Base-by-base conservation (phyloP, 2,329 filamentous ascomycete genomes). In the Microcera coccophila region DNA sequence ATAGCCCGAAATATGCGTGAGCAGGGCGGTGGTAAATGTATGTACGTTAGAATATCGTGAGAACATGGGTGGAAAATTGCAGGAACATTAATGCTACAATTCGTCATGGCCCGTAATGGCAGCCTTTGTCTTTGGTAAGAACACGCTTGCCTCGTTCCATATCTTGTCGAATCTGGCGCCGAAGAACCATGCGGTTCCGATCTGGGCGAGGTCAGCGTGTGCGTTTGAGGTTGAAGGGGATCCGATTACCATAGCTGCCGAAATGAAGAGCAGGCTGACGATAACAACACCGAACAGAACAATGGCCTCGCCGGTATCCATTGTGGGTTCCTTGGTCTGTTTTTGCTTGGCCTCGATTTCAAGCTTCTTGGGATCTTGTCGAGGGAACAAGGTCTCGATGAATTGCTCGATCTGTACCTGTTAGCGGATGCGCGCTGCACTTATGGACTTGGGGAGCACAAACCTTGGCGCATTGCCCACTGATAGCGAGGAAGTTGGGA, bases 401-500 rank as follows among this genome's bases (percentile, higher is more conserved):
- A 95, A 95, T 73, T 93, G 87, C 65, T 97, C 90, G 52, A 95
- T 87, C 86, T 93, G 58, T 4, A 24, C 7, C 2, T 19, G 45
- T 53, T 46, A 63, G 58, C 35, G n/a, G n/a, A n/a, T n/a, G n/a
- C n/a, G n/a, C n/a, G n/a, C n/a, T n/a, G n/a, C n/a, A n/a, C n/a
- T n/a, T n/a, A n/a, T n/a, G n/a, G 22, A 4, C 4, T 7, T 4
- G 2, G 12, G 16, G 11, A 3, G 2, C 4, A 31, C 51, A 31
- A 62, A 91, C 87, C 78, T 88, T 90, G 61, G 81, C 91, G 62
- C 91, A 95, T 42, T 87, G 85, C 50, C 90, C 82, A 67, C 90
- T 95, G 62, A 98, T 96, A 60, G 88, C 84, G 35, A 96, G 72
- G 70, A 85, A 98, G 63, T 90, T 91, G 34, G 91, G 93, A 60